These are phyloP conservation scores for Recurvomyces mirabilis DNA, from an alignment of 495 filamentous ascomycete species.

Conservation along the genomic window DNA sequence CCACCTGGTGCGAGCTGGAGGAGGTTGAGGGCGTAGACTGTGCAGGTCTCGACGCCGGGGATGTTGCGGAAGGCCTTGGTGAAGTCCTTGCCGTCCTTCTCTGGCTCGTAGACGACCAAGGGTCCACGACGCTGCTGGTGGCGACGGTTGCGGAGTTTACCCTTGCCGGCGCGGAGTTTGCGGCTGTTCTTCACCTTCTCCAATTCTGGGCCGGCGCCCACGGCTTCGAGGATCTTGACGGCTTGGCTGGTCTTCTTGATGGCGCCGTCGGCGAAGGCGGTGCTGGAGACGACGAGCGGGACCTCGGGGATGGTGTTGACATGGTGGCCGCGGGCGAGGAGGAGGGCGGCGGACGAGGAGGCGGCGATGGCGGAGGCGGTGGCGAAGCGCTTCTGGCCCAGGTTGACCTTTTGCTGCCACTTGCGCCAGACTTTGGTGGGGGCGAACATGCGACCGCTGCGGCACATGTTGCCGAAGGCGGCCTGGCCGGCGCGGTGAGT, in stretches of 20 bases:
- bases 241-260: constrained; percentile 84
- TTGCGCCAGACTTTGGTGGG: constrained; percentile 99
- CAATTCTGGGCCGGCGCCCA: constrained; percentile 83
- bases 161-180: constrained; percentile 95
- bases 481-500: constrained; percentile 99
- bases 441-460: constrained; percentile 99
- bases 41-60: constrained; percentile 91
- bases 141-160: constrained; percentile 88
- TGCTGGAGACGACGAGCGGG: constrained; percentile 86
- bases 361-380: constrained; percentile 94
- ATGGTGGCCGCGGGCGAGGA: constrained; percentile 94
- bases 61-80: constrained; percentile 94
- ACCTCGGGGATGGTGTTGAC: constrained; percentile 87
- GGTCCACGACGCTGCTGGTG: constrained; percentile 95
- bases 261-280: constrained; percentile 63
- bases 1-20: constrained; percentile 97
- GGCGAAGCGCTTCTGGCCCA: constrained; percentile 96
- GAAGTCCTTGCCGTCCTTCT: constrained; percentile 83
- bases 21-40: constrained; percentile 92
- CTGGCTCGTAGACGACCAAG: constrained; percentile 89
- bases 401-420: constrained; percentile 99
- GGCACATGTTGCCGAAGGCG: constrained; percentile 99
- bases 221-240: constrained; percentile 69
- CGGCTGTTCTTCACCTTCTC: constrained; percentile 86
- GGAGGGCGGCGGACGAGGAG: constrained; percentile 83